Evolutionary conservation across 208 protist species (phyloP).

Genomic region (Acanthamoeba lenticulata): DNA sequence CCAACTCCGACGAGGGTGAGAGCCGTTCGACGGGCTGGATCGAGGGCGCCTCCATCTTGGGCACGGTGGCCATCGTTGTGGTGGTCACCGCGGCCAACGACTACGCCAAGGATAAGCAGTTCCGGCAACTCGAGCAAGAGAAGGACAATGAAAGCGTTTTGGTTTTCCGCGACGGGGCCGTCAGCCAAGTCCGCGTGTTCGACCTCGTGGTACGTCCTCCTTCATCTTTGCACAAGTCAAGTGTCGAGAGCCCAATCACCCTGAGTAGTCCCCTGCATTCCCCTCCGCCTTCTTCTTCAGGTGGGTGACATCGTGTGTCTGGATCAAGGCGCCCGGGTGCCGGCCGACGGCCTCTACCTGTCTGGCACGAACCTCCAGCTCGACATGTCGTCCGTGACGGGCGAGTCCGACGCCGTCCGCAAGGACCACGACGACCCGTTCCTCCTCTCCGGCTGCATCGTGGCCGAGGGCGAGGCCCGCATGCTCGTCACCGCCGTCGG

Average conservation of each 20-base stretch:
- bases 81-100: conserved; percentile 82
- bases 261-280: neutral
- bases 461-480: conserved; percentile 90
- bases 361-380: neutral
- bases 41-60: conserved; percentile 93
- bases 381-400: neutral
- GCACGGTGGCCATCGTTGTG: conserved; percentile 92
- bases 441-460: conserved; percentile 91
- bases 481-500: conserved; percentile 95
- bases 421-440: conserved; percentile 82
- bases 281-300: neutral
- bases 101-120: conserved; percentile 84
- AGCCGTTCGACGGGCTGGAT: conserved; percentile 90
- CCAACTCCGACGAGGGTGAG: conserved; percentile 74
- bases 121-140: conserved; percentile 75
- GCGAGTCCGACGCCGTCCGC: conserved; percentile 58
- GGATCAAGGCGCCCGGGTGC: neutral
- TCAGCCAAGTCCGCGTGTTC: neutral
- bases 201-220: neutral
- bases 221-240: too few species aligned
- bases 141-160: conserved; percentile 69
- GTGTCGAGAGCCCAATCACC: too few species aligned
- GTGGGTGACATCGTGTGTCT: conserved; percentile 38
- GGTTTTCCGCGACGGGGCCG: conserved; percentile 3
- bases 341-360: conserved; percentile 42